Evolutionary conservation across 352 stramenopile genomes (phyloP).

Genomic region (Pythium chondricola): DNA sequence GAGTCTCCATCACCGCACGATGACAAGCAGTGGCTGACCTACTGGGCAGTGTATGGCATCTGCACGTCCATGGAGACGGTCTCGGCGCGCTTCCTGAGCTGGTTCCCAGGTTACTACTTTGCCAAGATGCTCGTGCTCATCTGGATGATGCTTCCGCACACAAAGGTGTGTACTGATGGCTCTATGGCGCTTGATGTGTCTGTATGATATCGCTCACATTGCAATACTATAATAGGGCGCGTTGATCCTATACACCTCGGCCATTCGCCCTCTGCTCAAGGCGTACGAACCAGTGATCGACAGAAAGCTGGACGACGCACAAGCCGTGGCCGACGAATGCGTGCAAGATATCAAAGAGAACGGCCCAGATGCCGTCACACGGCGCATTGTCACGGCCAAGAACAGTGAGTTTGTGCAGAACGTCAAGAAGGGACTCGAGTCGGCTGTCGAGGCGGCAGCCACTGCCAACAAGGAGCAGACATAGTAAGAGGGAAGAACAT

Average conservation of each 20-base stretch:
- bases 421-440: constrained; percentile 32
- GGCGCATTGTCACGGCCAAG: constrained; percentile 40
- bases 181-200: too few species aligned
- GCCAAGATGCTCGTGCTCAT: constrained; percentile 95
- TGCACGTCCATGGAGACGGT: constrained; percentile 90
- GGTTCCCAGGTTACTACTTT: constrained; percentile 93
- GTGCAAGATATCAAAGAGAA: constrained; percentile 42
- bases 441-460: background rate
- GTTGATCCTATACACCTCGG: constrained; percentile 53
- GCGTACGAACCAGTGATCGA: constrained; percentile 70
- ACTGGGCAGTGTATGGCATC: constrained; percentile 95
- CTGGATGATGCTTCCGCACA: constrained; percentile 94
- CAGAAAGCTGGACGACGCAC: constrained; percentile 45
- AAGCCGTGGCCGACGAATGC: constrained; percentile 36
- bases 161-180: too few species aligned
- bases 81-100: constrained; percentile 36
- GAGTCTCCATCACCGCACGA: constrained; percentile 43
- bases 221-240: constrained; percentile 48
- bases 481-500: too few species aligned
- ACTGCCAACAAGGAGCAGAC: too few species aligned
- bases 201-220: too few species aligned
- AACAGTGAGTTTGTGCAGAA: constrained; percentile 48
- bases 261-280: constrained; percentile 59
- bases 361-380: constrained; percentile 38
- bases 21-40: constrained; percentile 89